Evolutionary conservation across 2,329 filamentous ascomycete genomes (phyloP), one percentile per base, ranked within the genome.

Genomic region (Fusarium humuli): DNA sequence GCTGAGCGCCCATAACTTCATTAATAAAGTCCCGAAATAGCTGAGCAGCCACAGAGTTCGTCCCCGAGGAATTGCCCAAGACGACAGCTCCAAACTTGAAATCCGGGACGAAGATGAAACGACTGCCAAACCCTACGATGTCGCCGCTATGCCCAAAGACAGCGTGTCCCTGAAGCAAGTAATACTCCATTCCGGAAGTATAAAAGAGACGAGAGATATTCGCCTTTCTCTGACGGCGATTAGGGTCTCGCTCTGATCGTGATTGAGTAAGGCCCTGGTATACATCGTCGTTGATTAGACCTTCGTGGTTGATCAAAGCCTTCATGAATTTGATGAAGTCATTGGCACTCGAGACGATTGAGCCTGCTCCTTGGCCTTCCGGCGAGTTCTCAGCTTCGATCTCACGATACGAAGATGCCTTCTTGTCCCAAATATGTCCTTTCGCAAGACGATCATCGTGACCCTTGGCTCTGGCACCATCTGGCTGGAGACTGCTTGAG

Each of bases 331-430:
- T 77, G 58, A 77, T 58, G 46, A 75, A 76, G 50, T 79, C 77
- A 22, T 72, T 73, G 10, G 66, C 75, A 7, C 71, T 78, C 1
- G 77, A 69, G 12, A 78, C 54, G 7, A 79, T 60, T 1, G 73
- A 77, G 4, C 77, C 76, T 0, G 77, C 77, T 1, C 77, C 77
- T 47, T 79, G 73, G 2, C 66, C 74, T 52, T 79, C 77, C 1
- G 72, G 73, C 7, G 63, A 66, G 23, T 76, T 56, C 3, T 29
- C 50, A 18, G 46, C 53, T 1, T 58, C 62, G 1, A 72, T 29
- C 3, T 54, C 47, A 2, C 13, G 42, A 32, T 65, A 72, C 2
- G 48, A 52, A 0, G 50, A 40, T 1, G 3, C 6, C 1, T 22
- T 42, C 18, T 62, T 72, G 1, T 70, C 40, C 70, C 70, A 72